phyloP scores from a whole-genome alignment of 225 moss, liverwort and hornwort genomes.

The Bryoerythrophyllum caledonicum region DNA sequence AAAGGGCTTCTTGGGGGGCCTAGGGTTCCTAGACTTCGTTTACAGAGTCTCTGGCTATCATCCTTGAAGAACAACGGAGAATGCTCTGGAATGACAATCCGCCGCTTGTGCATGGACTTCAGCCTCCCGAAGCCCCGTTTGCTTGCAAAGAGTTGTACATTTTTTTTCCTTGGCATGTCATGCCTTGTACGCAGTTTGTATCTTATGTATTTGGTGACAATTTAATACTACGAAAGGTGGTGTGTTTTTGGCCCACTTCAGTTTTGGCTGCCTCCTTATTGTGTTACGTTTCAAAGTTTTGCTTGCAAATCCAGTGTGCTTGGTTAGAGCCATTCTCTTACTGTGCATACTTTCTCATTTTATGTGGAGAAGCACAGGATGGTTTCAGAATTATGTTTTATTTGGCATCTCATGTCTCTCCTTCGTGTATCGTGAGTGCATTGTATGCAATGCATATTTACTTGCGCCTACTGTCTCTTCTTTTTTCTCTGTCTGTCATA shows the following conservation, averaged over 20 bases:
- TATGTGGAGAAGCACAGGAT: background rate
- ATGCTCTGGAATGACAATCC: constrained; percentile 2
- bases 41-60: constrained; percentile 61
- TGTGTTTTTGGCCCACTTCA: constrained; percentile 9
- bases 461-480: no score
- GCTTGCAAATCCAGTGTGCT: no score
- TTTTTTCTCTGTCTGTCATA: no score
- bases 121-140: constrained; percentile 15
- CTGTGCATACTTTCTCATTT: background rate
- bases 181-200: constrained; percentile 35
- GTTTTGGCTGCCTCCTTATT: background rate
- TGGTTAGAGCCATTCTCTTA: background rate
- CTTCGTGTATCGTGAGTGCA: no score
- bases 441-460: no score
- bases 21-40: constrained; percentile 93
- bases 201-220: constrained; percentile 25
- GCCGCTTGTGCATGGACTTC: constrained; percentile 12
- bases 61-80: constrained; percentile 36
- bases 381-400: background rate
- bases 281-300: background rate
- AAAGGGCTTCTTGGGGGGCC: constrained; percentile 87
- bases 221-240: constrained; percentile 13
- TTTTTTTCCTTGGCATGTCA: constrained; percentile 24
- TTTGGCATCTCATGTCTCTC: no score
- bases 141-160: constrained; percentile 37